phyloP scores from a whole-genome alignment of 768 basidiomycete species.

The Amanita exitialis region DNA sequence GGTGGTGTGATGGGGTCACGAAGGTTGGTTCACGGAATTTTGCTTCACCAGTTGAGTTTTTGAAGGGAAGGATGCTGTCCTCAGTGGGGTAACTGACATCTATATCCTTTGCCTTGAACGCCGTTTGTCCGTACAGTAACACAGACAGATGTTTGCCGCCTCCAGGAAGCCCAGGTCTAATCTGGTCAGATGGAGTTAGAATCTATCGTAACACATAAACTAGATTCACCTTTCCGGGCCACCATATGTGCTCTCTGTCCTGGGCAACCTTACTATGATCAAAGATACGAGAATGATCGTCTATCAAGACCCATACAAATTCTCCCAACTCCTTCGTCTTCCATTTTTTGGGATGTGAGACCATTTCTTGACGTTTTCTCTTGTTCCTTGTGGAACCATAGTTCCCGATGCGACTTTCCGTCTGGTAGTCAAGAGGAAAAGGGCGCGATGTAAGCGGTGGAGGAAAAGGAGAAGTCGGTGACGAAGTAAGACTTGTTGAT shows the following conservation, averaged over 20 bases:
- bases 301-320: conserved; percentile 16
- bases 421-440: neutral
- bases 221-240: conserved; percentile 55
- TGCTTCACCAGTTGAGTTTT: conserved; percentile 18
- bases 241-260: conserved; percentile 39
- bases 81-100: conserved; percentile 23
- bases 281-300: conserved; percentile 25
- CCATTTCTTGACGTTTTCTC: neutral
- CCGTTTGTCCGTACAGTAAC: neutral
- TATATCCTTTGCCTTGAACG: conserved; percentile 16
- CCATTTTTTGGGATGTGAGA: neutral
- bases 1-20: neutral
- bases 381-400: neutral
- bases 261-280: conserved; percentile 11
- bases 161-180: neutral
- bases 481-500: neutral
- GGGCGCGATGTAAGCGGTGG: neutral
- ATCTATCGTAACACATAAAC: neutral
- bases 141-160: neutral
- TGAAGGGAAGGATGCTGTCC: conserved; percentile 31
- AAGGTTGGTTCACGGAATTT: conserved; percentile 28
- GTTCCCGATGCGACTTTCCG: neutral
- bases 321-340: conserved; percentile 2
- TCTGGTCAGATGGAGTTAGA: neutral
- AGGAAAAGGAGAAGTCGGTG: neutral